Conservation (phyloP, 345 rosid genomes). For the Noccaea caerulescens region DNA sequence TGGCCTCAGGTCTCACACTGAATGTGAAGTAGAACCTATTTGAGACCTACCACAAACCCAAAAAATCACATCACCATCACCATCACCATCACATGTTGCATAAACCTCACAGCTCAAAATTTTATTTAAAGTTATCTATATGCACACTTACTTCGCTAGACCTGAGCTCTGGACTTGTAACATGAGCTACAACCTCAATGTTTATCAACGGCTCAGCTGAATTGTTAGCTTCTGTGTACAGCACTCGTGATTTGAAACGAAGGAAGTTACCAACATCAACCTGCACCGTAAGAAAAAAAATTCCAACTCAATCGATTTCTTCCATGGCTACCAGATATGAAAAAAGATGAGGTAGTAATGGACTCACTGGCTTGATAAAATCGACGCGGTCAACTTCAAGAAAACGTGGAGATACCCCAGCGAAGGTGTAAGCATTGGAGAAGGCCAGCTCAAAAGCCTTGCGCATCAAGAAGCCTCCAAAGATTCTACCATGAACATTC, state of each 20-base stretch:
- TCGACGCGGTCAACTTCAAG: conserved; percentile 88
- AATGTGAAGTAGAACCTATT: conserved; percentile 90
- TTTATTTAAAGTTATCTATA: background rate
- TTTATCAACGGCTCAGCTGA: conserved; percentile 66
- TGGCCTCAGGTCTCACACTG: conserved; percentile 72
- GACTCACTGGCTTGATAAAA: conserved; percentile 81
- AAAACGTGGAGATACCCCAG: conserved; percentile 80
- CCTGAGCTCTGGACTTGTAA: conserved; percentile 75
- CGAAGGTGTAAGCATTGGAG: conserved; percentile 79
- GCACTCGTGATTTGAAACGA: conserved; percentile 77
- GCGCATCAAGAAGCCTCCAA: conserved; percentile 89
- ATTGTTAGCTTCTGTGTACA: conserved; percentile 66
- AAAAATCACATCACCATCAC: conserved; percentile 28
- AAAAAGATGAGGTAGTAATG: background rate
- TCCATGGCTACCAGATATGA: background rate
- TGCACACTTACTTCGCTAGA: conserved; percentile 62
- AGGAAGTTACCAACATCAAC: conserved; percentile 90
- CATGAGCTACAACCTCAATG: conserved; percentile 83
- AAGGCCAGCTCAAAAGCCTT: conserved; percentile 87
- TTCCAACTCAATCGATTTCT: background rate
- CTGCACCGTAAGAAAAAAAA: conserved; percentile 46
- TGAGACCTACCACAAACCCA: conserved; percentile 58
- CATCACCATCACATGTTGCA: background rate
- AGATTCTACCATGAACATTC: conserved; percentile 83
- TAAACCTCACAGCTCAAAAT: background rate